phyloP scores from a whole-genome alignment of 257 asterid species.

The Primulina huaijiensis region DNA sequence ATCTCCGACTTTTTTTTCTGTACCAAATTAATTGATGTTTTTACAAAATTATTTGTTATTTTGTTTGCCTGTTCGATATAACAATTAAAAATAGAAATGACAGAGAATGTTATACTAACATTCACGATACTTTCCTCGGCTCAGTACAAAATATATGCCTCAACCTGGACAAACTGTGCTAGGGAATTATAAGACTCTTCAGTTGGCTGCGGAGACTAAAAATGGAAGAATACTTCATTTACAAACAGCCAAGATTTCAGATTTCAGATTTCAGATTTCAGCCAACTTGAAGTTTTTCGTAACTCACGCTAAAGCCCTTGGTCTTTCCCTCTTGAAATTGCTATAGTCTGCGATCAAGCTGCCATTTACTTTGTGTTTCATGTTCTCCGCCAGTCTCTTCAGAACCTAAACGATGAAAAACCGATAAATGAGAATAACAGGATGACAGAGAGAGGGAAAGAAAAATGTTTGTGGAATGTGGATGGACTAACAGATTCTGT shows the following conservation, averaged over 20 bases:
- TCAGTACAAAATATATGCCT: no score
- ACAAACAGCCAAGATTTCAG: neutral
- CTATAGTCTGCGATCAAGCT: conserved; percentile 80
- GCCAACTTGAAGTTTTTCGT: neutral
- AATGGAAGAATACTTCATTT: neutral
- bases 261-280: neutral
- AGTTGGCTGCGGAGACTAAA: neutral
- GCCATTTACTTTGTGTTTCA: conserved; percentile 76
- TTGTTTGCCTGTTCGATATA: no score
- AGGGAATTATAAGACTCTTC: neutral
- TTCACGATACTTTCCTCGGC: neutral
- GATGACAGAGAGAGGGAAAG: neutral
- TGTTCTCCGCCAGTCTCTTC: conserved; percentile 66
- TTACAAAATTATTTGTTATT: no score
- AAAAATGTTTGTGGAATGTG: conserved; percentile 3
- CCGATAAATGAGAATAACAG: neutral
- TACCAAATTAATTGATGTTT: no score
- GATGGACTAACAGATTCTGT: conserved; percentile 68
- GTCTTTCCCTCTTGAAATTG: conserved; percentile 66
- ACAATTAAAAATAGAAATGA: no score
- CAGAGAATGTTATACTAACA: no score
- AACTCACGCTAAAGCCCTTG: conserved; percentile 41
- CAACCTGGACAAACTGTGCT: no score
- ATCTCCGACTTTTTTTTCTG: no score
- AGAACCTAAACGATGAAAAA: conserved; percentile 50